Evolutionary conservation across 768 basidiomycete genomes (phyloP).

Genomic region (Cystoderma amianthinum): DNA sequence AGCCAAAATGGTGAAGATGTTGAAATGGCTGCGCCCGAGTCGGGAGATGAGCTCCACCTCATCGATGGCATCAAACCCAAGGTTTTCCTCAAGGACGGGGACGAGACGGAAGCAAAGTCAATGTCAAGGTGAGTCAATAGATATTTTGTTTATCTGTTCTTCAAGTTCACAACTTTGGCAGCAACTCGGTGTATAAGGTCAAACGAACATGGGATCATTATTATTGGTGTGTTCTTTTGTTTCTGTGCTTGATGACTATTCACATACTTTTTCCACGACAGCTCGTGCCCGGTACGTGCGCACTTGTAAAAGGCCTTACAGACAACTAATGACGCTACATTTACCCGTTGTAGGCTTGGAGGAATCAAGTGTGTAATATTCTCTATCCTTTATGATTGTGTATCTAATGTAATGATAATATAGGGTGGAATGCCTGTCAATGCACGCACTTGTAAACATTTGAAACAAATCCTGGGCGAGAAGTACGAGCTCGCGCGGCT

Average conservation of each 20-base stretch:
- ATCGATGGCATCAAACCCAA: background rate
- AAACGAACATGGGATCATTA: conserved; percentile 33
- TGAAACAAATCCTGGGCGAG: conserved; percentile 31
- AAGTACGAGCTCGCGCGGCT: conserved; percentile 32
- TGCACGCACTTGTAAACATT: conserved; percentile 37
- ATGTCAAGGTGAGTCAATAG: background rate
- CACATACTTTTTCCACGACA: background rate
- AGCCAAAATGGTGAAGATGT: no score
- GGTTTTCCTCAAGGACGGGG: background rate
- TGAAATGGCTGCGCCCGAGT: no score
- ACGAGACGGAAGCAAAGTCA: background rate
- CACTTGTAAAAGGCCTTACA: no score
- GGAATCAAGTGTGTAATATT: conserved; percentile 16
- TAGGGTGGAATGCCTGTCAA: conserved; percentile 25
- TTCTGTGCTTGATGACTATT: background rate
- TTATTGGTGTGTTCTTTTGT: conserved; percentile 21
- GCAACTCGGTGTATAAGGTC: conserved; percentile 21
- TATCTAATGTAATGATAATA: conserved; percentile 2
- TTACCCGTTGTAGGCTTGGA: conserved; percentile 31
- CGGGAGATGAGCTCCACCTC: background rate
- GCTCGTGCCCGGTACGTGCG: conserved; percentile 4
- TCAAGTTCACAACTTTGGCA: background rate
- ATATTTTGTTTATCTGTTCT: background rate
- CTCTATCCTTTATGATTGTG: background rate
- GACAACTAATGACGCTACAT: no score